A percentile compares a stretch with the other conserved stretches of the same genome.
Evolutionary conservation across 2,329 filamentous ascomycete genomes (phyloP).

Genomic region (Nothophoma quercina): DNA sequence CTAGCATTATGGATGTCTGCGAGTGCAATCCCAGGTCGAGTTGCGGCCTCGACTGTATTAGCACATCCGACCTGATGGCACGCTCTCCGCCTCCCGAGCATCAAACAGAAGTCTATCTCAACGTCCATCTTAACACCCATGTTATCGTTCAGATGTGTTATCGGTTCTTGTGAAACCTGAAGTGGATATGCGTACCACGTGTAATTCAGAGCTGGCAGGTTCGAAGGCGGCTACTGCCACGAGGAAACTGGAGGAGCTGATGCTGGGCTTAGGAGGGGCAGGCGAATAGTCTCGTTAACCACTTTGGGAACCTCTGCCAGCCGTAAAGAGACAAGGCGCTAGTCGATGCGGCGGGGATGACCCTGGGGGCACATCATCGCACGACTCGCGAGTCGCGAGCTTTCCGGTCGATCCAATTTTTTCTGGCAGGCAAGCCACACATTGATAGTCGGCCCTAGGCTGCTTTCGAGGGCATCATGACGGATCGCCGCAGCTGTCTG

Average conservation of each 20-base stretch:
- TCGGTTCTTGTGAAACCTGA: background rate
- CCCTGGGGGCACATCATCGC: conserved; percentile 17
- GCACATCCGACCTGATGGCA: conserved; percentile 17
- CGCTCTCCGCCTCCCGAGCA: conserved; percentile 14
- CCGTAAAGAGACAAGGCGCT: conserved; percentile 7
- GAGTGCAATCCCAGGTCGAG: conserved; percentile 10
- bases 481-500: background rate
- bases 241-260: conserved; percentile 8
- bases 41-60: conserved; percentile 10
- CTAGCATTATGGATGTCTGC: conserved; percentile 11
- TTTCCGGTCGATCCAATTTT: conserved; percentile 22
- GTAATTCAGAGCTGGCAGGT: background rate
- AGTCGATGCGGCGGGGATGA: conserved; percentile 4
- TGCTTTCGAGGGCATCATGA: background rate
- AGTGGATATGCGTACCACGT: background rate
- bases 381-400: conserved; percentile 12
- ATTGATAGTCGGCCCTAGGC: background rate
- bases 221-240: conserved; percentile 5
- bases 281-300: conserved; percentile 5
- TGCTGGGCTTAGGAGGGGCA: conserved; percentile 13
- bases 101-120: conserved; percentile 15
- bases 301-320: conserved; percentile 1
- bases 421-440: conserved; percentile 5
- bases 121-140: conserved; percentile 2
- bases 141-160: background rate